Evolutionary conservation across 2,329 filamentous ascomycete genomes (phyloP), one percentile per base, ranked within the genome.

Genomic region (Fusarium cyanostomum): DNA sequence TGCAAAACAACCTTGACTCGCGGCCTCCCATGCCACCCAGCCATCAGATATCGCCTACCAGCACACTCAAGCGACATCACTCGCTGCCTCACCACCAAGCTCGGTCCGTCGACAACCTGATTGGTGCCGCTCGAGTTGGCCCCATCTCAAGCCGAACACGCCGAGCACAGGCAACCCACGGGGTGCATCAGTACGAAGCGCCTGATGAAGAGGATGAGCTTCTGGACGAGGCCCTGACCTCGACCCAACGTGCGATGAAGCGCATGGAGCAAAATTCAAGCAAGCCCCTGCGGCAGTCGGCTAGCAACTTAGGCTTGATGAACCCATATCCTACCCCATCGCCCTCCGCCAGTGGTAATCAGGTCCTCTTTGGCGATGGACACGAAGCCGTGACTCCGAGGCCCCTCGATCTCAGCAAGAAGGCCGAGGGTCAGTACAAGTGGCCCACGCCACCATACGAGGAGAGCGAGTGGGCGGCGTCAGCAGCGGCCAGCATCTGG

Each of bases 361-460:
- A 87, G 48, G 84, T 90, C 26, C 83, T 90, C 26, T 96, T 94
- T 74, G 86, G 86, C n/a, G 86, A 89, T 31, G 82, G 84, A 24
- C 82, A 85, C 31, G 84, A 88, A 71, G 81, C 81, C 1, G 76
- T 88, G 30, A 85, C 89, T 2, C 86, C 89, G 8, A 92, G 90
- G 75, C 91, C 92, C 10, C 77, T 94, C 63, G 85, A 91, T 66
- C 87, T 92, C 52, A 82, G 83, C 71, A 86, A 87, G 73, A 84
- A 85, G 81, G 71, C 79, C 1, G 74, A 77, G 11, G 78, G 70
- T 16, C 79, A 84, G 62, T 81, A 85, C 71, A 95, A 97, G 78
- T 97, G 94, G 90, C 94, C 94, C 4, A 98, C 95, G 13, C 95
- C 95, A 18, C 94, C 95, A 4, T 97, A 97, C 69, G 94, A 97